Conservation (phyloP, 805 yeast species). For the Schwanniomyces yamadae region DNA sequence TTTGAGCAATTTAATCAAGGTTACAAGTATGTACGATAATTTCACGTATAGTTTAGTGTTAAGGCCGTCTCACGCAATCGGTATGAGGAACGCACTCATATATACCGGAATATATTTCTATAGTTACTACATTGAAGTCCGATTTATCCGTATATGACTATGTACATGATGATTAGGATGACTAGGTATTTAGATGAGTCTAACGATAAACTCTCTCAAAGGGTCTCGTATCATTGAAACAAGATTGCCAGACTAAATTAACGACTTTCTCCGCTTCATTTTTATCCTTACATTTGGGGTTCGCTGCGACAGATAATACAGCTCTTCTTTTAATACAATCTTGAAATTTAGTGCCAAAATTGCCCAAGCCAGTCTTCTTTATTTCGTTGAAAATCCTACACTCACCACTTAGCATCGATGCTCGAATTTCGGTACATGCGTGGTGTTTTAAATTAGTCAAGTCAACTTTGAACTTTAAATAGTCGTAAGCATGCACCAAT, state of each 20-base stretch:
- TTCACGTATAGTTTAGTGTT: too few species aligned
- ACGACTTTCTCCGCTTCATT: constrained; percentile 79
- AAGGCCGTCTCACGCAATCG: too few species aligned
- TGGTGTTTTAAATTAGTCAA: constrained; percentile 86
- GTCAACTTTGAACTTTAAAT: constrained; percentile 82
- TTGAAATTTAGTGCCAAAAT: constrained; percentile 81
- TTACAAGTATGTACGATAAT: too few species aligned
- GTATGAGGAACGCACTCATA: too few species aligned
- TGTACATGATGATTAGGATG: too few species aligned
- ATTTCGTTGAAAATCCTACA: constrained; percentile 89
- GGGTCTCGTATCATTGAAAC: constrained; percentile 94
- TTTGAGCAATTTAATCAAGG: too few species aligned
- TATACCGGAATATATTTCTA: too few species aligned
- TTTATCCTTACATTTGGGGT: constrained; percentile 74
- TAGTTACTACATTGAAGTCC: too few species aligned
- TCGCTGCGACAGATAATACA: constrained; percentile 74
- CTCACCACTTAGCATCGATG: constrained; percentile 90
- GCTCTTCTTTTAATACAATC: constrained; percentile 90
- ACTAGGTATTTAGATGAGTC: neutral
- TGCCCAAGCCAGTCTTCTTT: constrained; percentile 48
- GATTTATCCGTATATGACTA: too few species aligned
- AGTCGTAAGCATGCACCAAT: constrained; percentile 89
- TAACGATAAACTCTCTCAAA: constrained; percentile 82
- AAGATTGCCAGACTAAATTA: constrained; percentile 85
- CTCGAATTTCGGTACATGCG: constrained; percentile 96